Evolutionary conservation across 306 rosid species (phyloP), one percentile per base, ranked within the genome.

Genomic region (Begonia fuchsioides): DNA sequence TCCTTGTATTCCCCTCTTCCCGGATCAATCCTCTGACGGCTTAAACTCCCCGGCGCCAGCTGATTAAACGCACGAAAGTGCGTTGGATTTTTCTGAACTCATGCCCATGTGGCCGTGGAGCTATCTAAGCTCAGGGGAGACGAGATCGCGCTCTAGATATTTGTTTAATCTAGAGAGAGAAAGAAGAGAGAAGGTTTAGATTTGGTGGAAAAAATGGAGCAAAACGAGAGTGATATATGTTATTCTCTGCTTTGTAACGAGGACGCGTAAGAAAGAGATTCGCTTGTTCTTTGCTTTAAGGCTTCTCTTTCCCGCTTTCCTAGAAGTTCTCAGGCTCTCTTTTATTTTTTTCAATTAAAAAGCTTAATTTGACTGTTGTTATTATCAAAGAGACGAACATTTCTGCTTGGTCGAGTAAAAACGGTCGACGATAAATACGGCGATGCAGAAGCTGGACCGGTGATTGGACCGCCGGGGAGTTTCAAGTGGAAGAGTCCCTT

Each of bases 221-320:
- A 68, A 76, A 68, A 76, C 74, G 83, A 75, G 55, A 72, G 76
- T 67, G 65, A 52, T 70, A 0, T 39, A 11, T 45, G 38, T 49
- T 58, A 38, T 49, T 76, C 81, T 73, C 81, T 81, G 55, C 72
- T 78, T 84, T 67, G 86, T 69, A 13, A 41, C 44, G 43, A 57
- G 74, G 75, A 64, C 72, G 65, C 65, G 68, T 58, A 9, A 83
- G 85, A 85, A 76, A 75, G 81, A 55, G 78, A 63, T 67, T 65
- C 72, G 66, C 68, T 44, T 44, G 44, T 55, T 61, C 64, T 66
- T 59, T 77, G 62, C 81, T 72, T 78, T 79, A 49, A 53, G 73
- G 55, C 12, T 44, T n/a, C 49, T 20, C 93, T 81, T 88, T 84
- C 90, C 55, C 95, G 65, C 75, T 75, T 84, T 77, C 93, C 98